These are phyloP conservation scores for Dipteronia dyeriana DNA, from an alignment of 345 rosid genomes.

Conservation along the genomic window DNA sequence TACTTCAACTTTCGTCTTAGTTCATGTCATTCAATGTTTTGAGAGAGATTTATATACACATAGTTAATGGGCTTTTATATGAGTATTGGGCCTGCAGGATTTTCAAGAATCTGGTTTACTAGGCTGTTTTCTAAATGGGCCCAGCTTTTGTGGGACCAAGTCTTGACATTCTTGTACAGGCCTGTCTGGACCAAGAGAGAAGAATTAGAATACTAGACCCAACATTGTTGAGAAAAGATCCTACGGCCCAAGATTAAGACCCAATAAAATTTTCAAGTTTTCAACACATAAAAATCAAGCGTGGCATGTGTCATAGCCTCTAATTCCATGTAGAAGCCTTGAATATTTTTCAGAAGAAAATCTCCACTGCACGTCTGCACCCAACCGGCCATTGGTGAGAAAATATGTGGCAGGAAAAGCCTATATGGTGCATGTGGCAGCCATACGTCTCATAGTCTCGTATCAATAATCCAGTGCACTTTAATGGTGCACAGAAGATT, in stretches of 20 bases:
- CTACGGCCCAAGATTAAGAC: not conserved
- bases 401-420: too few relatives aligned
- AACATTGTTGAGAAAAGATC: not conserved
- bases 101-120: not conserved
- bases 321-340: not conserved
- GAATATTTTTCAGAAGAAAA: not conserved
- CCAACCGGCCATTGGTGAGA: too few relatives aligned
- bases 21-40: too few relatives aligned
- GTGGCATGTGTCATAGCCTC: slow-evolving; percentile 9
- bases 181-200: not conserved
- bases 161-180: not conserved
- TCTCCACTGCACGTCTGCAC: too few relatives aligned
- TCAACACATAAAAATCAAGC: not conserved
- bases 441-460: too few relatives aligned
- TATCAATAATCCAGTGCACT: too few relatives aligned
- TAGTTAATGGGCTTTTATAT: too few relatives aligned
- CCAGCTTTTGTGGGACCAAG: not conserved
- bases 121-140: too few relatives aligned
- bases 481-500: too few relatives aligned
- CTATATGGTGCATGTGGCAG: too few relatives aligned
- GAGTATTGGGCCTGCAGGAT: not conserved
- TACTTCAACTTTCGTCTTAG: too few relatives aligned
- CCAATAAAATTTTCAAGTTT: not conserved
- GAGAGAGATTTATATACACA: too few relatives aligned
- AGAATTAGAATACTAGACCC: not conserved